Evolutionary conservation across 2,329 filamentous ascomycete genomes (phyloP).

Genomic region (Colletotrichum scovillei): DNA sequence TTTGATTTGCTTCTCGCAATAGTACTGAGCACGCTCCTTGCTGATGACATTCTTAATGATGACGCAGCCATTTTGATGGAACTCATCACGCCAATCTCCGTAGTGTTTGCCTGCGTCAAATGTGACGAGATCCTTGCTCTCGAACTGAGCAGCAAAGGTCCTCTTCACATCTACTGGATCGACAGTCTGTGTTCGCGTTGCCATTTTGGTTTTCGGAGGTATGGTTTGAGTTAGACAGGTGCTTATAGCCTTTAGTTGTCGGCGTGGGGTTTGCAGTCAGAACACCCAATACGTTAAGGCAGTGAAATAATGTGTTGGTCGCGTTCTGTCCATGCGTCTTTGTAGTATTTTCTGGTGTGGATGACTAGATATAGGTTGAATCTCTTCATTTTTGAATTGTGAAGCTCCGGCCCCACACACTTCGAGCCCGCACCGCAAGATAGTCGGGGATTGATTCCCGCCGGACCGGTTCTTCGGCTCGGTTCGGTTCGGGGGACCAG

Average conservation of each 20-base stretch:
- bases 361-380: no score
- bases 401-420: background rate
- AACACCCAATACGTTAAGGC: no score
- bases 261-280: no score
- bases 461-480: conserved; percentile 16
- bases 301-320: no score
- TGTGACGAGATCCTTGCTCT: conserved; percentile 40
- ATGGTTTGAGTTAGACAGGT: no score
- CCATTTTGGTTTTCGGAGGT: conserved; percentile 10
- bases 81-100: conserved; percentile 57
- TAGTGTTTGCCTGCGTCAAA: conserved; percentile 42
- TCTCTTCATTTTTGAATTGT: background rate
- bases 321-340: no score
- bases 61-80: conserved; percentile 52
- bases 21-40: conserved; percentile 50
- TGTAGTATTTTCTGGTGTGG: no score
- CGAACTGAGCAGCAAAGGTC: conserved; percentile 38
- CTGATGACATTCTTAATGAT: conserved; percentile 53
- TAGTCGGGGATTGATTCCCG: background rate
- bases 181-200: conserved; percentile 29
- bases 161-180: conserved; percentile 8
- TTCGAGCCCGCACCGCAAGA: background rate
- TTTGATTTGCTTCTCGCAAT: conserved; percentile 51
- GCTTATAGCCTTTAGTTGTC: no score
- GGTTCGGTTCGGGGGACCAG: conserved; percentile 11